A percentile compares a stretch with the other conserved stretches of the same genome.
phyloP scores from a whole-genome alignment of 257 asterid species.

The Galeopsis tetrahit region DNA sequence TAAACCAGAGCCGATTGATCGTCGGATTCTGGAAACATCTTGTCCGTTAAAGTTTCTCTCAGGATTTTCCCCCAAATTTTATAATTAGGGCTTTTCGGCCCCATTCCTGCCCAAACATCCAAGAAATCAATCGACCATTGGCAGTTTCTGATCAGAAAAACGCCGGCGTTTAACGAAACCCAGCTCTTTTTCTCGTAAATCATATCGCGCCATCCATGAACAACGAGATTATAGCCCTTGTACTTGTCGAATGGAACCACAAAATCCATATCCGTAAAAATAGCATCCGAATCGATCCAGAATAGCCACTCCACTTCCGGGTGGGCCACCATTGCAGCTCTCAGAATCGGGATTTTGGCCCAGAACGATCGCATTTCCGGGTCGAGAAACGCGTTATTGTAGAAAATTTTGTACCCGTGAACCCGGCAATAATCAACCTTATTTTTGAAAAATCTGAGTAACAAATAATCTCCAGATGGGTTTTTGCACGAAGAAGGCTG shows the following conservation, averaged over 20 bases:
- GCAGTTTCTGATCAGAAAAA: constrained; percentile 69
- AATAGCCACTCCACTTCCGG: constrained; percentile 80
- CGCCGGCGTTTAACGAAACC: constrained; percentile 77
- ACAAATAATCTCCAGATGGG: constrained; percentile 64
- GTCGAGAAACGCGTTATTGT: constrained; percentile 58
- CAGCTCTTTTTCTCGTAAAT: constrained; percentile 70
- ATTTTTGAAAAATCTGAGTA: constrained; percentile 70
- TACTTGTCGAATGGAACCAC: constrained; percentile 69
- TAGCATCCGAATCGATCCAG: constrained; percentile 86
- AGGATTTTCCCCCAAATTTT: constrained; percentile 54
- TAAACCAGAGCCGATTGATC: constrained; percentile 83
- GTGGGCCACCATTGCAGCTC: constrained; percentile 83
- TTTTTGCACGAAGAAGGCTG: constrained; percentile 66
- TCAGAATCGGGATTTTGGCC: constrained; percentile 68
- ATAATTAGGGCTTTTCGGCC: constrained; percentile 69
- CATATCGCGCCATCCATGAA: constrained; percentile 80
- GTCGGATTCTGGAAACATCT: constrained; percentile 59
- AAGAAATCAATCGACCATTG: constrained; percentile 85
- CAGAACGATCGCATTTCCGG: constrained; percentile 65
- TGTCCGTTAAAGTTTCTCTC: constrained; percentile 61
- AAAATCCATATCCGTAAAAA: constrained; percentile 85
- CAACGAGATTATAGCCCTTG: constrained; percentile 56
- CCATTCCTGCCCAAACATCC: constrained; percentile 79
- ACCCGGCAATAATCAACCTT: constrained; percentile 78
- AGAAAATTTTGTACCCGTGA: constrained; percentile 63